Evolutionary conservation across 306 rosid genomes (phyloP), one percentile per base, ranked within the genome.

Genomic region (Corylus avellana): DNA sequence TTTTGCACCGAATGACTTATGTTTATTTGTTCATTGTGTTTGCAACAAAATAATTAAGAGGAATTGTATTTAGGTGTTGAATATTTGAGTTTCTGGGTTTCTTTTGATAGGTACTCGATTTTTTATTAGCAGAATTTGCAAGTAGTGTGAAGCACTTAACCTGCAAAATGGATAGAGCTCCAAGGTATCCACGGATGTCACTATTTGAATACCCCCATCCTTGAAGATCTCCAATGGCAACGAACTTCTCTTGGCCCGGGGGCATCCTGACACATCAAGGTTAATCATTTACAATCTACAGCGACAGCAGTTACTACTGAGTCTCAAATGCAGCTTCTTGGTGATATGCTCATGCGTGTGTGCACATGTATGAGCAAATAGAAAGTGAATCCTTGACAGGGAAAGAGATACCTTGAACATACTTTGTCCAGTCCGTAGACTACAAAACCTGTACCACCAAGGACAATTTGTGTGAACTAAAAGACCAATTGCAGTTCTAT

Each of bases 191-290:
- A 25, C 87, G 86, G 4, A 88, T 48, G 44, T 90, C 94, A 80
- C 85, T 82, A 81, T 90, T 90, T 46, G 92, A 80, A 76, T 90
- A 88, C 67, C 91, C 85, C 92, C 94, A 88, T 51, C 94, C 94
- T 80, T 88, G 67, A 6, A 90, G 86, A 71, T 90, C 92, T n/a
- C 61, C 90, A 32, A 90, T 85, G 39, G 5, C 80, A 20, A 82
- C 80, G 77, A 88, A 90, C 69, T 84, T 90, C 76, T 87, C 94
- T 74, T 84, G 84, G 70, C 91, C 94, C 1, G 64, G 75, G 70
- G 85, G 87, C 79, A 90, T 88, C 81, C 92, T 90, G 79, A 74
- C 17, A 83, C 84, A 73, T 78, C 73, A 82, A 78, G 12, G 14
- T 55, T 67, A 14, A 14, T 12, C 50, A 27, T 25, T 50, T 55